Base-by-base conservation (phyloP, 2,329 filamentous ascomycete species). In the Fusarium hainanense region DNA sequence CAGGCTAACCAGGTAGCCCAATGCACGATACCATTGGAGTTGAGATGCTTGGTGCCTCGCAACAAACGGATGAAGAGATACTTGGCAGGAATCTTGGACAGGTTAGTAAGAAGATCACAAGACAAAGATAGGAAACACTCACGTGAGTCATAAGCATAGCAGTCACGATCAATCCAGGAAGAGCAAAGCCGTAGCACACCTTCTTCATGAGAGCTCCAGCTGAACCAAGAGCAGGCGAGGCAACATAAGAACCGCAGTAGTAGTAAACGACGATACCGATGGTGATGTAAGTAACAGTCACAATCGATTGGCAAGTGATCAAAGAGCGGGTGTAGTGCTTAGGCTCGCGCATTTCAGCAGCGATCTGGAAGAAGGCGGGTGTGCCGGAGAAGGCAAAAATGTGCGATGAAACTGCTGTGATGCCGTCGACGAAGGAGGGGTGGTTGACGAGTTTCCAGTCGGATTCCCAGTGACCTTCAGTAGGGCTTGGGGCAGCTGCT, bases 171-270 rank as follows among this genome's bases (percentile, higher is more conserved):
- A 78, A 62, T 9, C 77, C 77, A 2, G 76, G 75, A 0, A 78
- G 55, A 14, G 76, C 75, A 8, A 78, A 55, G 3, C 82, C 83
- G 51, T 85, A 85, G 51, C 76, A 77, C 12, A 84, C 74, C 62
- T 81, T 84, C 75, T 85, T 84, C 57, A 83, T 76, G 1, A 73
- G 56, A 0, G 49, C 9, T 1, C 83, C 83, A 1, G 82, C 83
- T 21, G 81, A 83, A 2, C 82, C 83, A 2, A 85, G 77, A 3
- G 83, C 81, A 0, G 83, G 83, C 0, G 82, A 83, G 0, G 82
- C 79, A 6, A 85, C 81, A 57, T 79, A 84, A 0, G 80, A 81
- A 0, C 83, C 83, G 63, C 81, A 83, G 65, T 77, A 85, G 52
- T 79, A 80, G 74, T 85, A 85, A 4, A 85, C 79, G 0, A 84